These are phyloP conservation scores for Nematocida sp. DNA, from an alignment of 371 early-diverging fungal genomes.

Conservation along the genomic window DNA sequence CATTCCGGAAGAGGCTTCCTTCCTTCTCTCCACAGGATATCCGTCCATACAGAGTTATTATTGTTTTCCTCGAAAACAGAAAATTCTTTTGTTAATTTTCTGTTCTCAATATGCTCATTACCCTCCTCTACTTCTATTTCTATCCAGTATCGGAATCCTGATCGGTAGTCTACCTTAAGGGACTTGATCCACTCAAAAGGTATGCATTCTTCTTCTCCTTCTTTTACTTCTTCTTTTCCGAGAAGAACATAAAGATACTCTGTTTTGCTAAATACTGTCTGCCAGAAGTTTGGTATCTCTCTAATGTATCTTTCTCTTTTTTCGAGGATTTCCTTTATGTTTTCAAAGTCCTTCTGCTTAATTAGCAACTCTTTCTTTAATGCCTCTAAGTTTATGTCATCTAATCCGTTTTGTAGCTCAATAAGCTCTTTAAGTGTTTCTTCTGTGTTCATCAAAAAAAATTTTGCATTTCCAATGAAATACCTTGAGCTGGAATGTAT, in stretches of 20 bases:
- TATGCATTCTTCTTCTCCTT: background rate
- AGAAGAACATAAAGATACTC: conserved; percentile 14
- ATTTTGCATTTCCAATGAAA: conserved; percentile 38
- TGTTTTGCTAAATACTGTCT: conserved; percentile 6
- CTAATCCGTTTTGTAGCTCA: conserved; percentile 25
- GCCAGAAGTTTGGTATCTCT: conserved; percentile 45
- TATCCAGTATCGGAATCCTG: conserved; percentile 53
- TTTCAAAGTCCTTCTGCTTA: conserved; percentile 9
- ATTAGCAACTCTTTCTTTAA: conserved; percentile 27
- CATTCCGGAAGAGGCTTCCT: conserved; percentile 12
- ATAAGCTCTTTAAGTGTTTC: conserved; percentile 25
- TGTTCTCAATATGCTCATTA: conserved; percentile 60
- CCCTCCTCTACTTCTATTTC: conserved; percentile 42
- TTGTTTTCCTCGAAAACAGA: conserved; percentile 32
- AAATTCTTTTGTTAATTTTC: conserved; percentile 52
- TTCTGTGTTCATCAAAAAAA: conserved; percentile 45
- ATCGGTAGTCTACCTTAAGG: conserved; percentile 56
- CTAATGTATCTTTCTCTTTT: conserved; percentile 8
- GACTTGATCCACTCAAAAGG: conserved; percentile 46
- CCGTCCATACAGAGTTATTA: conserved; percentile 14
- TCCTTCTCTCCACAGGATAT: conserved; percentile 54
- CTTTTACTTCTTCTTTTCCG: background rate
- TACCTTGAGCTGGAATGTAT: conserved; percentile 49
- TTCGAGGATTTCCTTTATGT: conserved; percentile 10
- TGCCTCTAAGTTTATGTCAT: conserved; percentile 10